Conservation (phyloP, 306 rosid species). For the Sindora glabra region DNA sequence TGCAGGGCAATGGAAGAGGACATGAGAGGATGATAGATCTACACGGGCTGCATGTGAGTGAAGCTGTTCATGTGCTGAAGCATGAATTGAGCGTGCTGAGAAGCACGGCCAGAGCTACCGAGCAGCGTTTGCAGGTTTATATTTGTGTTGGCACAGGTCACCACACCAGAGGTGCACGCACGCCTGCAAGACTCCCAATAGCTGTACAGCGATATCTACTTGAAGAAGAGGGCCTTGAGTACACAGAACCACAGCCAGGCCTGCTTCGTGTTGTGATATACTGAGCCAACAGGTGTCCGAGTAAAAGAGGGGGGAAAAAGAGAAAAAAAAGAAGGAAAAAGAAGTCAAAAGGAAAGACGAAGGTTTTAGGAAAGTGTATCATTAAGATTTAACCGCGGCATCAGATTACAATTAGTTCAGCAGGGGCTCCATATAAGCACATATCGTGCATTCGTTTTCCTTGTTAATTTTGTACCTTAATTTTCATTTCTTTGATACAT, state of each 20-base stretch:
- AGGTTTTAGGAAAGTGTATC: conserved; percentile 47
- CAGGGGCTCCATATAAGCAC: conserved; percentile 27
- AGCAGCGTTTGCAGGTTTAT: conserved; percentile 69
- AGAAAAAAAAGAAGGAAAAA: conserved; percentile 1
- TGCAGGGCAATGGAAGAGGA: conserved; percentile 74
- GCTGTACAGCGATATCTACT: conserved; percentile 88
- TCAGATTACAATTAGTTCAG: conserved; percentile 40
- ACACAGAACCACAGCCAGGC: conserved; percentile 85
- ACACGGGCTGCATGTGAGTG: conserved; percentile 82
- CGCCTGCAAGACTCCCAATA: conserved; percentile 77
- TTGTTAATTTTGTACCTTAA: conserved; percentile 67
- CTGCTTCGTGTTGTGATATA: conserved; percentile 73
- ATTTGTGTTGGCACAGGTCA: conserved; percentile 95
- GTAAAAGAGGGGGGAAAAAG: background rate
- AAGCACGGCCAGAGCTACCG: conserved; percentile 73
- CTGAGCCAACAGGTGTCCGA: too few relatives aligned
- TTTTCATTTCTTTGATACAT: conserved; percentile 33
- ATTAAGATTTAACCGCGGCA: conserved; percentile 41
- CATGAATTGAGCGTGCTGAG: conserved; percentile 70
- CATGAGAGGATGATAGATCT: conserved; percentile 88
- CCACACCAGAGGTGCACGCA: conserved; percentile 90
- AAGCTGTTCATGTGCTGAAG: conserved; percentile 82
- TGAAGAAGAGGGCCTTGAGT: conserved; percentile 90
- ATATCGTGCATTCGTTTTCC: conserved; percentile 28
- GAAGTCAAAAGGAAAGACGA: conserved; percentile 34